Percentiles rank a stretch among this genome's conserved stretches.
These are phyloP conservation scores for Collybia sp. DNA, from an alignment of 768 basidiomycete species.

Conservation along the genomic window DNA sequence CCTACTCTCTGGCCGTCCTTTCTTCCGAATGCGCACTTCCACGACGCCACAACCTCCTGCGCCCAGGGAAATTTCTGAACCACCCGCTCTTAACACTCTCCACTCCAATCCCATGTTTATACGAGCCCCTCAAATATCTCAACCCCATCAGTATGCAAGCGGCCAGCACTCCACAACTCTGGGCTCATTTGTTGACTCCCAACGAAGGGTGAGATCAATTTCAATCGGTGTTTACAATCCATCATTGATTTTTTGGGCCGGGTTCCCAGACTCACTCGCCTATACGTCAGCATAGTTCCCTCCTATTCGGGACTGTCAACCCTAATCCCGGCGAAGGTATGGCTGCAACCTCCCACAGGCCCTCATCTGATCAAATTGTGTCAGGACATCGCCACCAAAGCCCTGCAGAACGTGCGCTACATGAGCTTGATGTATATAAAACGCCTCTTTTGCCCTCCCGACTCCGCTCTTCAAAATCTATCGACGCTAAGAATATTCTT, in stretches of 20 bases:
- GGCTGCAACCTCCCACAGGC: conserved; percentile 7
- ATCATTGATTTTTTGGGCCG: conserved; percentile 3
- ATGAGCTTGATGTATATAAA: conserved; percentile 74
- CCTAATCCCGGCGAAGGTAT: conserved; percentile 26
- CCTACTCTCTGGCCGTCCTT: conserved; percentile 38
- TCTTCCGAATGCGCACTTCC: conserved; percentile 62
- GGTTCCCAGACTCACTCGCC: conserved; percentile 40
- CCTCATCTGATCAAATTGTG: conserved; percentile 3
- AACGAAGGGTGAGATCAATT: conserved; percentile 42
- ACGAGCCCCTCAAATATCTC: conserved; percentile 42
- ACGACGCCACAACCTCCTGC: conserved; percentile 61
- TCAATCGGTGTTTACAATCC: conserved; percentile 1
- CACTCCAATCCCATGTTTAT: conserved; percentile 67
- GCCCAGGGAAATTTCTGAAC: conserved; percentile 55
- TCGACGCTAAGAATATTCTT: conserved; percentile 12
- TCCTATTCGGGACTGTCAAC: conserved; percentile 37
- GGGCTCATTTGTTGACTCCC: conserved; percentile 54
- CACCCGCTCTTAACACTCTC: conserved; percentile 60
- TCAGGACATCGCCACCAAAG: conserved; percentile 29
- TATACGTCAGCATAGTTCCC: conserved; percentile 46
- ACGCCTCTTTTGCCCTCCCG: conserved; percentile 72
- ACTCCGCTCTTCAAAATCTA: conserved; percentile 32
- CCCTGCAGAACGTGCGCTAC: conserved; percentile 62
- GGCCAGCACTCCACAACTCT: conserved; percentile 42
- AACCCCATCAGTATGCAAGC: conserved; percentile 18